These are phyloP conservation scores for Penicillium coprophilum DNA, from an alignment of 495 filamentous ascomycete species.

Conservation along the genomic window DNA sequence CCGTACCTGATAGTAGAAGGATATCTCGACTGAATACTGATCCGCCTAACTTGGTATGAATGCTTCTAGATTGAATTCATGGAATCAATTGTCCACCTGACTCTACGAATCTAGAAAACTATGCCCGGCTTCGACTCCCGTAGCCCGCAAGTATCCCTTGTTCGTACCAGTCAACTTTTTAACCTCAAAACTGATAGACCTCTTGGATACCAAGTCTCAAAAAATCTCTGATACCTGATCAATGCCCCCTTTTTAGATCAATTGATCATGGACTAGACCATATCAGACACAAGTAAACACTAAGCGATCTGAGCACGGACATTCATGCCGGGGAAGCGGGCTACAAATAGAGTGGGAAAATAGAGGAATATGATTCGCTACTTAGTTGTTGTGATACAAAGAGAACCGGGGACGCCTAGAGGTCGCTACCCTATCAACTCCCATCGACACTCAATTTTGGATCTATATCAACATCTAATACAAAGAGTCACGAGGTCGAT, in stretches of 20 bases:
- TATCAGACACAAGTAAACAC: conserved; percentile 5
- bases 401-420: not conserved
- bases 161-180: conserved; percentile 16
- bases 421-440: not conserved
- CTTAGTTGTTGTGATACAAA: conserved; percentile 15
- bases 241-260: conserved; percentile 1
- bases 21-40: conserved; percentile 1
- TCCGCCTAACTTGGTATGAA: conserved; percentile 8
- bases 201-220: not conserved
- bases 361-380: conserved; percentile 24
- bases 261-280: conserved; percentile 2
- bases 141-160: conserved; percentile 26
- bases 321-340: conserved; percentile 19
- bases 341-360: conserved; percentile 18
- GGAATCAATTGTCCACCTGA: conserved; percentile 25
- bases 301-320: conserved; percentile 9
- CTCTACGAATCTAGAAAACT: conserved; percentile 19
- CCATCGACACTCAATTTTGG: conserved; percentile 5
- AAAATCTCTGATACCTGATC: not conserved
- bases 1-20: not conserved
- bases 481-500: not conserved
- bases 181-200: not conserved
- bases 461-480: conserved; percentile 4
- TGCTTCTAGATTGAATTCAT: conserved; percentile 19
- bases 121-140: conserved; percentile 23